Evolutionary conservation across 306 rosid genomes (phyloP), one percentile per base, ranked within the genome.

Genomic region (Begonia loranthoides): DNA sequence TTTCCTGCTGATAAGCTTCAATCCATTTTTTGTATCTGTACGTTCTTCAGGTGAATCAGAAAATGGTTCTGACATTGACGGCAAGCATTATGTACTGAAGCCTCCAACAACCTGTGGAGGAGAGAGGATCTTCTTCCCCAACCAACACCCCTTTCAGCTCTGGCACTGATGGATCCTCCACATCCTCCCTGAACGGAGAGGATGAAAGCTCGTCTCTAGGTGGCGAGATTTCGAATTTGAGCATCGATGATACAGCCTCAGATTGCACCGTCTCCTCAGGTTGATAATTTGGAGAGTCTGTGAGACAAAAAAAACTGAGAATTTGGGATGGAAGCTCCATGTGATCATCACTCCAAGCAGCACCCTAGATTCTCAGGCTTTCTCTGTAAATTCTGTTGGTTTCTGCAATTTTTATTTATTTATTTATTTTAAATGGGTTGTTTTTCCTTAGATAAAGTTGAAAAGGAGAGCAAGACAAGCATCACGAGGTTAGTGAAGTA

Each of bases 71-170:
- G 57, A 83, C 84, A 41, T 84, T 90, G 21, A 70, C 86, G 12
- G 96, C 99, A 11, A 80, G 94, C 69, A 75, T 92, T 43, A 92
- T 92, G 96, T 86, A 65, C 57, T 86, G 96, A 94, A 83, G 96
- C 59, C 73, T 92, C 64, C 93, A 86, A 62, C 92, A 86, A 61
- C 68, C 73, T 9, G 41, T 53, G 4, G 94, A 83, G 41, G 93
- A 76, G 8, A 11, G 62, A 15, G 87, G 80, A 43, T 65, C 73
- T 17, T 49, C 64, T 52, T 76, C 95, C 2, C 75, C 94, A 11
- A 64, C 81, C 9, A 67, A 43, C 9, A 51, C 78, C 17, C 55
- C 69, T 12, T 59, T 73, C 5, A 62, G 68, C 45, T 50, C 76
- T 13, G 57, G 64, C 48, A 75, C 81, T 0, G 95, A 85, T 52